phyloP scores from a whole-genome alignment of 768 basidiomycete species.

The Steccherinum ochraceum region DNA sequence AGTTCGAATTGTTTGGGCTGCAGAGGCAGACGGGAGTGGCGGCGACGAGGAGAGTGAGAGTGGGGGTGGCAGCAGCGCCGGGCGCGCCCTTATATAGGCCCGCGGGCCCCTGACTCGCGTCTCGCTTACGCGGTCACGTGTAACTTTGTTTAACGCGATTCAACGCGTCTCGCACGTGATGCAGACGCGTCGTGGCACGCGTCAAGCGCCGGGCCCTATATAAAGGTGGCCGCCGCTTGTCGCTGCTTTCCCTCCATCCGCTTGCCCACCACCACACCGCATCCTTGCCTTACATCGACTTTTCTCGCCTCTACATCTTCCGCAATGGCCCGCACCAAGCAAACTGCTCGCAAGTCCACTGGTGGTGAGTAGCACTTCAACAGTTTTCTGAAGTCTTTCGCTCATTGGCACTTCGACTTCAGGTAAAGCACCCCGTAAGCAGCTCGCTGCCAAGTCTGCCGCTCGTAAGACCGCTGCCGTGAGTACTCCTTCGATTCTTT shows the following conservation, averaged over 20 bases:
- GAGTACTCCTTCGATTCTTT: slow-evolving; percentile 2
- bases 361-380: slow-evolving; percentile 42
- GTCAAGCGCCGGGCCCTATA: slow-evolving; percentile 14
- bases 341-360: slow-evolving; percentile 73
- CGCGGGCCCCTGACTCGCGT: not conserved
- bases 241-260: slow-evolving; percentile 1
- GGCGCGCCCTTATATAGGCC: not conserved
- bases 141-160: slow-evolving; percentile 20
- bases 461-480: slow-evolving; percentile 56
- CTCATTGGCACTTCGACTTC: too few relatives aligned
- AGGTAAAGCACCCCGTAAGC: slow-evolving; percentile 66
- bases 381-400: slow-evolving; percentile 8
- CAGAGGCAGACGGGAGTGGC: not conserved
- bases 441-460: slow-evolving; percentile 58
- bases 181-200: slow-evolving; percentile 14
- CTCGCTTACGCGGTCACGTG: slow-evolving; percentile 9
- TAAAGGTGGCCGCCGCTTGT: slow-evolving; percentile 9
- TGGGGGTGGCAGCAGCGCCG: slow-evolving; percentile 1
- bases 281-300: not conserved
- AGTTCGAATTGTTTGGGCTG: slow-evolving; percentile 4
- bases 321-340: slow-evolving; percentile 68
- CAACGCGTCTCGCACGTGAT: slow-evolving; percentile 21
- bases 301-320: slow-evolving; percentile 1
- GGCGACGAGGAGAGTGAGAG: not conserved
- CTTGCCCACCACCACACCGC: slow-evolving; percentile 3